These are phyloP conservation scores for Russula vinacea DNA, from an alignment of 768 basidiomycete species.

Conservation along the genomic window DNA sequence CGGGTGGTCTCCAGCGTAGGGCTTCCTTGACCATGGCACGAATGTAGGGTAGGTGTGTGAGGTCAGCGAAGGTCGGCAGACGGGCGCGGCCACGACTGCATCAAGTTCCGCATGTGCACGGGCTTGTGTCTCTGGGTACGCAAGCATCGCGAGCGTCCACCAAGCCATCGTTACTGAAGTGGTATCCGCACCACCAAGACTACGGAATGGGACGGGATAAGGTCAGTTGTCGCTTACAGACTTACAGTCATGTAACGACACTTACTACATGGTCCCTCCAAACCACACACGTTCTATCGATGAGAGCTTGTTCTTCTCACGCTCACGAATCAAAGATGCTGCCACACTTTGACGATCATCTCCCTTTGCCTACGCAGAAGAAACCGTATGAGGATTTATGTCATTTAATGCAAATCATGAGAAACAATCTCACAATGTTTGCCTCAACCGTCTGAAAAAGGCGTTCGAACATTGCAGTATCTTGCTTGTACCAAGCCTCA, in stretches of 20 bases:
- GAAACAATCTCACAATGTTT: not conserved
- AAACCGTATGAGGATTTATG: not conserved
- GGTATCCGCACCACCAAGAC: slow-evolving; percentile 5
- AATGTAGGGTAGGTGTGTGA: slow-evolving; percentile 9
- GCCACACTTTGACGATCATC: slow-evolving; percentile 2
- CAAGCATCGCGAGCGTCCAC: slow-evolving; percentile 12
- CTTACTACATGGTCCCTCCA: slow-evolving; percentile 1
- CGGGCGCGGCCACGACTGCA: slow-evolving; percentile 1
- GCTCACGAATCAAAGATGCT: not conserved
- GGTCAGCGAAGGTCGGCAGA: slow-evolving; percentile 8
- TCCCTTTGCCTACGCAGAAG: not conserved
- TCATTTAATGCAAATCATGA: not conserved
- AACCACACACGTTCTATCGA: slow-evolving; percentile 3
- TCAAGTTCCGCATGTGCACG: slow-evolving; percentile 19
- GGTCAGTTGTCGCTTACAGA: not conserved
- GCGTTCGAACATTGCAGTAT: slow-evolving; percentile 8
- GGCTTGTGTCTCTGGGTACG: slow-evolving; percentile 13
- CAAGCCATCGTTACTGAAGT: not conserved
- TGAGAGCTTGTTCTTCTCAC: not conserved
- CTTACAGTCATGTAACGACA: not conserved
- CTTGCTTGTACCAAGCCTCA: not conserved
- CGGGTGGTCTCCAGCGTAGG: not conserved
- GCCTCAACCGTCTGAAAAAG: not conserved
- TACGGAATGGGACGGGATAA: not conserved
- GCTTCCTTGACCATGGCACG: slow-evolving; percentile 8